phyloP scores from a whole-genome alignment of 345 rosid genomes.

The Kandelia obovata region DNA sequence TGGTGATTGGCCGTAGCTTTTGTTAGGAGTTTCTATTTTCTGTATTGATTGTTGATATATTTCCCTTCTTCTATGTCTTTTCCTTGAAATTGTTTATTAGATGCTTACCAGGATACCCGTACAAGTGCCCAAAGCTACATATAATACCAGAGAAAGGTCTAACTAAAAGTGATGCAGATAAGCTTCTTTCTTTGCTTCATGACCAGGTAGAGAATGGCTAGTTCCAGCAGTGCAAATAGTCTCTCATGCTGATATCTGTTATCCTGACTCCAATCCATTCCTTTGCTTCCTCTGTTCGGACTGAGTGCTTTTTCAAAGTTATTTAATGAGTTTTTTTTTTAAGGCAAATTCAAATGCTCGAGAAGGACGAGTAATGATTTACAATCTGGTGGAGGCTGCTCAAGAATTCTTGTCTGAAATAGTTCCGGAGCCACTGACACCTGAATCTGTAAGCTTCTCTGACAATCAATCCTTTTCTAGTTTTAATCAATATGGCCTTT shows the following conservation, averaged over 20 bases:
- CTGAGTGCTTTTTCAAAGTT: background rate
- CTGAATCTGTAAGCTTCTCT: constrained; percentile 51
- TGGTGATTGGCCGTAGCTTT: constrained; percentile 11
- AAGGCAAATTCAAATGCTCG: constrained; percentile 86
- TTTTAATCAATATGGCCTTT: constrained; percentile 4
- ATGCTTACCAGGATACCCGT: constrained; percentile 94
- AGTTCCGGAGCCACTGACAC: constrained; percentile 45
- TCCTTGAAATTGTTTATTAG: constrained; percentile 32
- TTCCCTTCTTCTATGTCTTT: background rate
- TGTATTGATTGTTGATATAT: background rate
- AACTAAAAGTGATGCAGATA: constrained; percentile 60
- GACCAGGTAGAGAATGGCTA: constrained; percentile 59
- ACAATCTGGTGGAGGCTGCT: constrained; percentile 93
- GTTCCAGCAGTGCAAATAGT: constrained; percentile 6
- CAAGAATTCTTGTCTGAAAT: constrained; percentile 93
- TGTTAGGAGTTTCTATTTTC: background rate
- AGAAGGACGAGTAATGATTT: constrained; percentile 95
- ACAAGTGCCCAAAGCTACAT: constrained; percentile 83
- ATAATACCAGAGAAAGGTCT: constrained; percentile 80
- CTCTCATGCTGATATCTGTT: constrained; percentile 4
- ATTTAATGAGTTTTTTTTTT: background rate
- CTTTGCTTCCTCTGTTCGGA: constrained; percentile 1
- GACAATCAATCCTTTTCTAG: constrained; percentile 6
- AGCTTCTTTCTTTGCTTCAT: constrained; percentile 71
- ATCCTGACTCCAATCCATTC: background rate